Evolutionary conservation across 345 rosid genomes (phyloP), one percentile per base, ranked within the genome.

Genomic region (Triadica sebifera): DNA sequence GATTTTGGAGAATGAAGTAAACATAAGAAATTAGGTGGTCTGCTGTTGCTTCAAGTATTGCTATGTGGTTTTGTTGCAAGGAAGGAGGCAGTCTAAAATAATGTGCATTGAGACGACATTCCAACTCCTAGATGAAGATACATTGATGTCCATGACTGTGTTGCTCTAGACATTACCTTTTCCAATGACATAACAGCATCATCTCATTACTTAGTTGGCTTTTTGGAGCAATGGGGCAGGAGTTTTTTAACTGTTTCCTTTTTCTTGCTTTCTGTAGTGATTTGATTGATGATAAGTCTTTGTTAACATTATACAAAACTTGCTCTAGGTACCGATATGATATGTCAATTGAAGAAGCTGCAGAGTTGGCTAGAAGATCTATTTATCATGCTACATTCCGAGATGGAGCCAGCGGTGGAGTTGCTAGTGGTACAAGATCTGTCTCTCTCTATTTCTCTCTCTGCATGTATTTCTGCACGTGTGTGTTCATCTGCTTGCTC

Each of bases 361-460:
- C 92, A 0, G 99, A 96, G 81, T 81, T 96, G 85, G 99, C 96
- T 50, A 85, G 97, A 80, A 89, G 99, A 81, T 81, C 98, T 76
- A 96, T 96, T 78, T 96, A 96, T 82, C 99, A 93, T 78, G 99
- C 99, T 11, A 95, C 99, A 51, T 96, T 91, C 87, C 89, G 99
- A 34, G 99, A 96, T 81, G 99, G 93, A 64, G 98, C 99, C 79
- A 96, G 99, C 85, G 99, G 99, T 82, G 99, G 99, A 74, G 98
- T 96, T 56, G 99, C 96, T 52, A 96, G 99, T 81, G 98, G 98
- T 96, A 89, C 57, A 4, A 34, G 62, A 66, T 72, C 84, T 77
- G 60, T 61, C 75, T 70, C 57, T 41, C 58, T 63, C 57, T 67
- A 56, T 22, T 38, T 60, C 52, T 43, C 66, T 60, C 57, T 29